Conservation (phyloP, 2,329 filamentous ascomycete species). For the Calcarisporium arbuscula region DNA sequence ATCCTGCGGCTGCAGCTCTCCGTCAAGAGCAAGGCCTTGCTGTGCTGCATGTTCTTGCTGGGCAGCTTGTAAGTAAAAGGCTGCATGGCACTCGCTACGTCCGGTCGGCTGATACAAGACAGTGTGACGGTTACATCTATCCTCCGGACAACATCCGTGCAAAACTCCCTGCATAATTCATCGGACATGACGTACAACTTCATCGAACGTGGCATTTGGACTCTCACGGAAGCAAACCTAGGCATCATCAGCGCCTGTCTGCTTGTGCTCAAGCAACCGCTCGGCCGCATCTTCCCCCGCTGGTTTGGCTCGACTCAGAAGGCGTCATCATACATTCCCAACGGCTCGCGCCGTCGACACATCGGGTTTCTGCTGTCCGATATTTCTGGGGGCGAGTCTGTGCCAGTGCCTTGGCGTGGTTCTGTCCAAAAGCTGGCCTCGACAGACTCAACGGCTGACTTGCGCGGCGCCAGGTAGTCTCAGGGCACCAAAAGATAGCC, state of each 20-base stretch:
- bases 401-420: too few species aligned
- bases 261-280: constrained; percentile 17
- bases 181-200: constrained; percentile 22
- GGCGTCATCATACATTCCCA: constrained; percentile 6
- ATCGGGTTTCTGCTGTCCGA: too few species aligned
- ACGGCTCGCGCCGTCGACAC: too few species aligned
- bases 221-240: constrained; percentile 29
- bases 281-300: constrained; percentile 11
- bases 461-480: too few species aligned
- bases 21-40: constrained; percentile 23
- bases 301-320: constrained; percentile 12
- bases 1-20: constrained; percentile 26
- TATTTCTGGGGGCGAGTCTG: too few species aligned
- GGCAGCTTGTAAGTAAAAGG: constrained; percentile 26
- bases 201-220: constrained; percentile 23
- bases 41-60: constrained; percentile 30
- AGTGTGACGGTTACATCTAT: constrained; percentile 29
- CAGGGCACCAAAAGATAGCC: too few species aligned
- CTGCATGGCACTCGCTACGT: background rate
- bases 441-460: too few species aligned
- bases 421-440: too few species aligned
- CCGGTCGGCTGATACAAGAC: background rate
- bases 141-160: constrained; percentile 28
- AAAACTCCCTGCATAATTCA: constrained; percentile 23
- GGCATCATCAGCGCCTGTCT: constrained; percentile 32